Conservation (phyloP, 2,329 filamentous ascomycete species). For the Trichophyton simii region DNA sequence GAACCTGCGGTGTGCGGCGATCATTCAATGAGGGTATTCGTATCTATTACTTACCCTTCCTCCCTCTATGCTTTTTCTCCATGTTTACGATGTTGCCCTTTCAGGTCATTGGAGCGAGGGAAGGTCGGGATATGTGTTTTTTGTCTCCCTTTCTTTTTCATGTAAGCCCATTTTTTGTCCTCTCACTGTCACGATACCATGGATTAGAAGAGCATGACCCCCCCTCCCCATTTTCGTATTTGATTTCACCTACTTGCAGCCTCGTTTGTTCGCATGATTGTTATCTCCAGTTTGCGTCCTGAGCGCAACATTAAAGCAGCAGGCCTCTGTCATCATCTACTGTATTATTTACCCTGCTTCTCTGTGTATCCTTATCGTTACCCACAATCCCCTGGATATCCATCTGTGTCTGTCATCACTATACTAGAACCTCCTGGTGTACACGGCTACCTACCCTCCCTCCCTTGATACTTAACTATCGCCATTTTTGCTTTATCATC, state of each 20-base stretch:
- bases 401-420: not conserved
- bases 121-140: slow-evolving; percentile 1
- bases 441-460: not conserved
- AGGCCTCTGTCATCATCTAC: not conserved
- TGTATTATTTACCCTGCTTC: slow-evolving; percentile 1
- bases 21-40: not conserved
- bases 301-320: not conserved
- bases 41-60: not conserved
- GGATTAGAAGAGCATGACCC: slow-evolving; percentile 5
- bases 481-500: not conserved
- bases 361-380: not conserved
- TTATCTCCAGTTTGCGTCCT: not conserved
- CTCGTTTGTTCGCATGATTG: not conserved
- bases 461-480: not conserved
- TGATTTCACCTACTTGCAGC: not conserved
- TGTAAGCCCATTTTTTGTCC: not conserved
- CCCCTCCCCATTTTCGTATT: not conserved
- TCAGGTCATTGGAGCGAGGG: not conserved
- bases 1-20: not conserved
- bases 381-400: not conserved
- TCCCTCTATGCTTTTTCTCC: not conserved
- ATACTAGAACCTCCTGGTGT: not conserved
- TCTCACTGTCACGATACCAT: slow-evolving; percentile 1
- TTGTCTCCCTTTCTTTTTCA: not conserved
- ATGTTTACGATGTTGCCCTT: not conserved